A percentile compares a stretch with the other conserved stretches of the same genome.
Evolutionary conservation across 2,329 filamentous ascomycete species (phyloP).

Genomic region (Macrophomina tecta): DNA sequence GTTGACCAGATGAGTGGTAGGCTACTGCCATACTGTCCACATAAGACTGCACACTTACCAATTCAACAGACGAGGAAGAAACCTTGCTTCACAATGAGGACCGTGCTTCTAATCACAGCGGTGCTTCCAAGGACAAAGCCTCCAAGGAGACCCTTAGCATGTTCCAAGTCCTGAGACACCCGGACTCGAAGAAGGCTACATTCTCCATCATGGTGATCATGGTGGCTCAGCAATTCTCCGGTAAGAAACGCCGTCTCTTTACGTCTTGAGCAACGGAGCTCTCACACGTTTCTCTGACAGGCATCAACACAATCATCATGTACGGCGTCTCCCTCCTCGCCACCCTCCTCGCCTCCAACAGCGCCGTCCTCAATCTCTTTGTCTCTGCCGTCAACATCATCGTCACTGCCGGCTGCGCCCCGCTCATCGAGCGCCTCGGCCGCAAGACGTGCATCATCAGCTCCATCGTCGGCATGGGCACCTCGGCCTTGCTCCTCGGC

Average conservation of each 20-base stretch:
- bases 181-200: conserved; percentile 78
- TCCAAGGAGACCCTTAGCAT: conserved; percentile 49
- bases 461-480: conserved; percentile 84
- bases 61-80: conserved; percentile 67
- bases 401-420: conserved; percentile 80
- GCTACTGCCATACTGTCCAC: conserved; percentile 9
- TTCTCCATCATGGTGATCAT: conserved; percentile 91
- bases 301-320: conserved; percentile 98
- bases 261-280: too few species aligned
- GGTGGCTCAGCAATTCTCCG: conserved; percentile 83
- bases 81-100: conserved; percentile 63
- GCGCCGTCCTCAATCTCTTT: conserved; percentile 81
- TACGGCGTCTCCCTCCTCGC: conserved; percentile 92
- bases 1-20: conserved; percentile 39
- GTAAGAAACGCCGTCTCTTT: conserved; percentile 52
- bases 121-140: conserved; percentile 34
- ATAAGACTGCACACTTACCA: conserved; percentile 31
- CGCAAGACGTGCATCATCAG: conserved; percentile 84
- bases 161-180: conserved; percentile 67
- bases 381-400: conserved; percentile 87
- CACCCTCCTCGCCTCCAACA: conserved; percentile 79
- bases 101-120: conserved; percentile 28
- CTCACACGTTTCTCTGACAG: conserved; percentile 24
- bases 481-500: conserved; percentile 76
- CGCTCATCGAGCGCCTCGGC: conserved; percentile 84